Conservation (phyloP, 371 early-diverging fungal species). For the Encephalitozoon intestinalis region DNA sequence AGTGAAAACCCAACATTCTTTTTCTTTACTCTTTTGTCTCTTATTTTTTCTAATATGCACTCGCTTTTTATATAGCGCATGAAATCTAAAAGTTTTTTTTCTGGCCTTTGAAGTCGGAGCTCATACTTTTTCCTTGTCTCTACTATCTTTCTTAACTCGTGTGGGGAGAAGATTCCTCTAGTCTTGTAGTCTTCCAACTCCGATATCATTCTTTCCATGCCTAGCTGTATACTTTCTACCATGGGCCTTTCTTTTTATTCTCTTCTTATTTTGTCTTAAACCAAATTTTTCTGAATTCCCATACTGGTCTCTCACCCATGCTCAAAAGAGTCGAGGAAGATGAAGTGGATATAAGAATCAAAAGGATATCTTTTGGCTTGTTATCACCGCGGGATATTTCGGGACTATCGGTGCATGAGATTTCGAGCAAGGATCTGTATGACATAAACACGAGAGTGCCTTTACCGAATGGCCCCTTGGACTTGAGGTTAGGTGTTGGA, state of each 20-base stretch:
- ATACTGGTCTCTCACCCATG: not conserved
- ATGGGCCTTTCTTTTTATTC: slow-evolving; percentile 18
- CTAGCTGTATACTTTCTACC: slow-evolving; percentile 32
- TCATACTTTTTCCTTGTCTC: slow-evolving; percentile 30
- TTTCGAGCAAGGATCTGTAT: slow-evolving; percentile 54
- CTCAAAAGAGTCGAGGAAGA: slow-evolving; percentile 1
- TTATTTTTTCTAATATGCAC: slow-evolving; percentile 27
- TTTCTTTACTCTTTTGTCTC: slow-evolving; percentile 36
- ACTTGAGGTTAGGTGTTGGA: slow-evolving; percentile 60
- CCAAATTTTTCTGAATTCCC: not conserved
- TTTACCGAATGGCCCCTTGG: slow-evolving; percentile 48
- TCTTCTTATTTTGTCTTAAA: not conserved
- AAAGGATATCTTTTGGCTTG: slow-evolving; percentile 46
- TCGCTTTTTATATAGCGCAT: slow-evolving; percentile 47
- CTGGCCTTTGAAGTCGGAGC: slow-evolving; percentile 27
- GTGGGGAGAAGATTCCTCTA: slow-evolving; percentile 20
- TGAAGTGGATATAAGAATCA: slow-evolving; percentile 1
- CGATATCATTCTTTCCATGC: slow-evolving; percentile 43
- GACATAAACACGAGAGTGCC: slow-evolving; percentile 62
- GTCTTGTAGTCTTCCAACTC: slow-evolving; percentile 48
- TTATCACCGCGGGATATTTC: slow-evolving; percentile 40
- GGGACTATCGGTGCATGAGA: slow-evolving; percentile 38
- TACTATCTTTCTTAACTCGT: slow-evolving; percentile 39
- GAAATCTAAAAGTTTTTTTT: slow-evolving; percentile 42
- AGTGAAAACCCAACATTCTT: not conserved